phyloP scores from a whole-genome alignment of 495 filamentous ascomycete species.

The Pseudomonodictys pantanalensis region DNA sequence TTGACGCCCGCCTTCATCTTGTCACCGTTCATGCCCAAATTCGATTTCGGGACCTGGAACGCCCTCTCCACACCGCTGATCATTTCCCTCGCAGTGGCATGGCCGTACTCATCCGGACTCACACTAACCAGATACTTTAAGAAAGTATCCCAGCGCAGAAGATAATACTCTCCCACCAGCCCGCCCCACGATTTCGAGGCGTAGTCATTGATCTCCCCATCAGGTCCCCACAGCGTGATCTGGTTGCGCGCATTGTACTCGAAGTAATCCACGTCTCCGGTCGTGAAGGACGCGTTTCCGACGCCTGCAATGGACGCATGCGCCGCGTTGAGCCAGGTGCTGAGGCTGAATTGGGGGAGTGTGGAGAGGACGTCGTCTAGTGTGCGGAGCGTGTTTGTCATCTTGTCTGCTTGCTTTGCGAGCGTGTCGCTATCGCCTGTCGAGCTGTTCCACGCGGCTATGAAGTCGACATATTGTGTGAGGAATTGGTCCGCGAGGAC shows the following conservation, averaged over 20 bases:
- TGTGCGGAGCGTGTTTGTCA: slow-evolving; percentile 38
- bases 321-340: slow-evolving; percentile 46
- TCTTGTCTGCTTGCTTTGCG: slow-evolving; percentile 35
- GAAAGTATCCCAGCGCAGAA: slow-evolving; percentile 50
- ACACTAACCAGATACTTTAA: slow-evolving; percentile 42
- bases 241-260: slow-evolving; percentile 55
- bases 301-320: slow-evolving; percentile 38
- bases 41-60: slow-evolving; percentile 10
- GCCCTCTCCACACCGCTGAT: slow-evolving; percentile 9
- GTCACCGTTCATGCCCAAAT: neutral
- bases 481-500: slow-evolving; percentile 51
- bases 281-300: slow-evolving; percentile 2
- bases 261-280: slow-evolving; percentile 40
- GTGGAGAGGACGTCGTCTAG: slow-evolving; percentile 49
- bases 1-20: neutral
- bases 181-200: slow-evolving; percentile 52
- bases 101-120: slow-evolving; percentile 5
- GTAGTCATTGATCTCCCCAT: slow-evolving; percentile 52
- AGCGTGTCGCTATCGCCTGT: slow-evolving; percentile 30
- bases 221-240: slow-evolving; percentile 54
- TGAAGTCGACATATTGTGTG: slow-evolving; percentile 37
- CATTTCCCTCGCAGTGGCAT: neutral
- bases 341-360: slow-evolving; percentile 47
- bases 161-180: slow-evolving; percentile 50
- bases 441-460: slow-evolving; percentile 38